A percentile compares a stretch with the other conserved stretches of the same genome.
Conservation (phyloP, 345 rosid genomes). For the Ailanthus altissimus region DNA sequence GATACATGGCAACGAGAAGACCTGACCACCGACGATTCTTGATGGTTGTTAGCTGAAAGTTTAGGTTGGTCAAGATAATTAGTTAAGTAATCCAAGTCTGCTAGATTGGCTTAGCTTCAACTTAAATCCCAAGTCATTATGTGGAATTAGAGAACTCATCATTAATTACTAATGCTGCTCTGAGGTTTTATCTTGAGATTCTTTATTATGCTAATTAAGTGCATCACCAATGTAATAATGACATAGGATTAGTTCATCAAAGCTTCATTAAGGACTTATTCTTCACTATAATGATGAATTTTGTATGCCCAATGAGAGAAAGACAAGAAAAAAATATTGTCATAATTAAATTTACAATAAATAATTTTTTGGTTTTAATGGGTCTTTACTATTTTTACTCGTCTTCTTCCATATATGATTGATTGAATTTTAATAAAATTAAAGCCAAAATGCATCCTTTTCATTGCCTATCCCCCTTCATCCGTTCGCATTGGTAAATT, state of each 20-base stretch:
- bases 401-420: no score
- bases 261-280: not conserved
- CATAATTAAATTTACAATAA: not conserved
- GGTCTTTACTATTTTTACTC: no score
- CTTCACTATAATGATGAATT: no score
- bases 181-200: not conserved
- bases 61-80: not conserved
- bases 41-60: not conserved
- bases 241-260: no score
- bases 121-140: slow-evolving; percentile 47
- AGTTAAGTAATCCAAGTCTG: slow-evolving; percentile 12
- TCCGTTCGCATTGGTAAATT: no score
- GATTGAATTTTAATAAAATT: no score
- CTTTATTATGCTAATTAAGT: no score
- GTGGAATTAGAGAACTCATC: not conserved
- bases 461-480: no score
- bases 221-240: no score
- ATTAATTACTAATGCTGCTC: slow-evolving; percentile 24
- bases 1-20: not conserved
- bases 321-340: not conserved
- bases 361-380: no score
- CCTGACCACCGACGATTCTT: slow-evolving; percentile 8
- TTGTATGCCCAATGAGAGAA: not conserved
- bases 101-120: not conserved
- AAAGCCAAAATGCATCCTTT: no score